These are phyloP conservation scores for Diaporthe aspalathi DNA, from an alignment of 2,329 filamentous ascomycete genomes.

Conservation along the genomic window DNA sequence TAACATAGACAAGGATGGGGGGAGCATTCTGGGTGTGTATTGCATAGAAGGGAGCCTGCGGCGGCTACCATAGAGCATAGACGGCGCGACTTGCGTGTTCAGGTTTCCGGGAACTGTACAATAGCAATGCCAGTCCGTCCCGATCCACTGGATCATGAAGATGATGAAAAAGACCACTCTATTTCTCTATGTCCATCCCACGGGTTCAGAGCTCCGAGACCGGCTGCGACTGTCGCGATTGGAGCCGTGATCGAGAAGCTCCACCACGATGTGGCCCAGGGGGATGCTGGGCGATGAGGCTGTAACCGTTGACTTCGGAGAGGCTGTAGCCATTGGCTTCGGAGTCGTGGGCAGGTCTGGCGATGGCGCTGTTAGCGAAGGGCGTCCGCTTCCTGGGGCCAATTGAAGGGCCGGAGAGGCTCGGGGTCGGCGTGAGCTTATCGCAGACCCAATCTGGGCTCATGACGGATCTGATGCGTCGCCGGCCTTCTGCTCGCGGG, in stretches of 20 bases:
- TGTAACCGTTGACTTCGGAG: not conserved
- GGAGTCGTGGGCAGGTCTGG: not conserved
- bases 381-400: not conserved
- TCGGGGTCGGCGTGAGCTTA: slow-evolving; percentile 14
- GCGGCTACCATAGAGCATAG: slow-evolving; percentile 41
- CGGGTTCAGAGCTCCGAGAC: slow-evolving; percentile 8
- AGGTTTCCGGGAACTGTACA: slow-evolving; percentile 41
- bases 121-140: slow-evolving; percentile 41
- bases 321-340: not conserved
- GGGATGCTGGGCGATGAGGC: not conserved
- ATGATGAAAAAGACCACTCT: slow-evolving; percentile 24
- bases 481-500: slow-evolving; percentile 31
- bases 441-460: slow-evolving; percentile 16
- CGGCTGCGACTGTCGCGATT: not conserved
- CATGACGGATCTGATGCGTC: slow-evolving; percentile 19
- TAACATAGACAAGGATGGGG: slow-evolving; percentile 39
- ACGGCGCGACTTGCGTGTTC: slow-evolving; percentile 37
- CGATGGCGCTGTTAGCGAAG: not conserved
- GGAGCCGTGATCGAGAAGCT: not conserved
- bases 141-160: slow-evolving; percentile 38
- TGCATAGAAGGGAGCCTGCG: slow-evolving; percentile 37
- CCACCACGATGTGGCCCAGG: slow-evolving; percentile 1
- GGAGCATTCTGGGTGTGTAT: slow-evolving; percentile 39
- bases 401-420: not conserved
- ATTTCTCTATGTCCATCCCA: slow-evolving; percentile 20